A percentile compares a stretch with the other conserved stretches of the same genome.
Conservation (phyloP, 225 moss, liverwort and hornwort genomes). For the Anthoceros angustus region DNA sequence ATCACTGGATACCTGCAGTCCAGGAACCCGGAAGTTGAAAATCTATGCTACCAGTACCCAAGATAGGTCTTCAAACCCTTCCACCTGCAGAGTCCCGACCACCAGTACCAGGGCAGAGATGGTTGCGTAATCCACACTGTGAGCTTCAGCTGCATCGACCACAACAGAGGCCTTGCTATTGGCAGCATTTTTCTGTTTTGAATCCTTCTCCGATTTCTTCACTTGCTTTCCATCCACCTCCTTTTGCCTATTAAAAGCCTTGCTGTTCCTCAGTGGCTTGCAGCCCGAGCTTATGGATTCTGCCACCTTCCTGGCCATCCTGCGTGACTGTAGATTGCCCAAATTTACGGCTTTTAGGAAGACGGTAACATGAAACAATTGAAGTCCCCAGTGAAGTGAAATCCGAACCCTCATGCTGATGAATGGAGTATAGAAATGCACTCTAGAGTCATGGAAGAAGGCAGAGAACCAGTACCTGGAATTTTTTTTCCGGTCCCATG, state of each 20-base stretch:
- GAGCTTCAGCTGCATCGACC: not conserved
- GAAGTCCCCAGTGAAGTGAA: too few species aligned
- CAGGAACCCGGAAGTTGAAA: not conserved
- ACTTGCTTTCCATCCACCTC: not conserved
- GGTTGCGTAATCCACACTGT: not conserved
- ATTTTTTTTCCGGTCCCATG: too few species aligned
- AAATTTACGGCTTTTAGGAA: too few species aligned
- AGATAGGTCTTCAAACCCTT: not conserved
- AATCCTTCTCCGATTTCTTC: not conserved
- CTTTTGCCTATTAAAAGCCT: not conserved
- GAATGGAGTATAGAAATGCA: too few species aligned
- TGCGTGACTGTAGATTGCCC: too few species aligned
- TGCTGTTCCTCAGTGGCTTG: not conserved
- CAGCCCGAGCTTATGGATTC: not conserved
- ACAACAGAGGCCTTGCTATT: not conserved
- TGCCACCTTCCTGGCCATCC: not conserved
- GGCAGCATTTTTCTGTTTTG: not conserved
- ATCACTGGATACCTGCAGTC: not conserved
- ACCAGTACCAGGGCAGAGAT: not conserved
- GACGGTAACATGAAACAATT: too few species aligned
- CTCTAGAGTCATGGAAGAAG: too few species aligned
- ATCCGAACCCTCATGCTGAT: too few species aligned
- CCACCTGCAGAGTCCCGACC: not conserved
- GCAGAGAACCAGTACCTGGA: too few species aligned
- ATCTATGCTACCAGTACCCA: not conserved